Base-by-base conservation (phyloP, 768 basidiomycete genomes). In the Ramaria sp. region DNA sequence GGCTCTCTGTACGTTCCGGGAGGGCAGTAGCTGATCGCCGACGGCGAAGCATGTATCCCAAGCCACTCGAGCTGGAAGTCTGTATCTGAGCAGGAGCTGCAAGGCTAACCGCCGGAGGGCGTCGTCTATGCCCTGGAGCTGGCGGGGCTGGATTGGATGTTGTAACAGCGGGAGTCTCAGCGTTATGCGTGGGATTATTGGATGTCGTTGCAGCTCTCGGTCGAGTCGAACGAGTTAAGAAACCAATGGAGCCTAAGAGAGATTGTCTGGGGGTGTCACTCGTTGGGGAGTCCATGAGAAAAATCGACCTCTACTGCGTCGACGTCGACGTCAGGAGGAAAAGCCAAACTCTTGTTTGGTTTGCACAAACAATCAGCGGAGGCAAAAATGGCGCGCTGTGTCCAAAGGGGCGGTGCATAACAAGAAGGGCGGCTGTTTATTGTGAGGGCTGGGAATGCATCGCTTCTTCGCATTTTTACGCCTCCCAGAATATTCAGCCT, bases 221-320 rank as follows among this genome's bases (percentile, higher is more conserved):
- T 84, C 43, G 76, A 61, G 83, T 74, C 16, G 83, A 83, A 58
- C 85, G 72, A 44, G 78, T 78, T 56, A 85, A 79, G 57, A 88
- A 73, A 66, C 36, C 36, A 32, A 87, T 80, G 50, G 81, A 81
- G 56, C 83, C 80, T 45, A 88, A 74, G 65, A 88, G 85, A 57
- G 81, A 81, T 55, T 78, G 72, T 55, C 84, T 43, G 20, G 53
- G 53, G 15, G 53, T 48, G 42, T 55, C 53, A 30, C 53, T 55
- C 13, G 53, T 44, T 18, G 53, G 53, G 20, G 53, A 55, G 28
- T 55, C 53, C 53, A 50, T 49, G 34, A 58, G 34, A 18, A 39
- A 15, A 3, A 13, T 27, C 45, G 45, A 41, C 39, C 45, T 47
- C 20, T 9, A 24, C 28, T 18, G 28, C 45, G 18, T 22, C 2